Conservation (phyloP, 1,284 basidiomycete genomes). For the Neonothopanus nambi region DNA sequence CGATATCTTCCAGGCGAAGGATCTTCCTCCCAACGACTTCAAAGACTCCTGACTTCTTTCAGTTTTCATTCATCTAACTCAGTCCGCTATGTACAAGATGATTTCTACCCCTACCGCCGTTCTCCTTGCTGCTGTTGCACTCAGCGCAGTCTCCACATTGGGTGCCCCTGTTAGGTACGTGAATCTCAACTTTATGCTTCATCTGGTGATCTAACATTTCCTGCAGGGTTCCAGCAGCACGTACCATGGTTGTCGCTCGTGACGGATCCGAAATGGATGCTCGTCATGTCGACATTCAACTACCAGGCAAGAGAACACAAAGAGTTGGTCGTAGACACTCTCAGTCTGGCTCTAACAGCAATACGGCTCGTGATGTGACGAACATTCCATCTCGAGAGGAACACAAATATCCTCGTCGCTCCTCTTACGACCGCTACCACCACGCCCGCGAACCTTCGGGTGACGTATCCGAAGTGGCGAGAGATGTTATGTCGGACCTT, state of each 20-base stretch:
- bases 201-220: neutral
- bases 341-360: neutral
- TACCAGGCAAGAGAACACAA: neutral
- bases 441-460: neutral
- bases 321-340: neutral
- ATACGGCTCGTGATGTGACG: too few relatives aligned
- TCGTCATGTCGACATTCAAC: neutral
- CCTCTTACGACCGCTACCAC: neutral
- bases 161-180: constrained; percentile 8
- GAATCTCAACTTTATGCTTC: neutral
- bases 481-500: neutral
- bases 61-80: neutral
- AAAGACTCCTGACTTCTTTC: constrained; percentile 1
- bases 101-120: constrained; percentile 8
- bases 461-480: neutral
- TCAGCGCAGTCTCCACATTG: constrained; percentile 5
- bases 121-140: constrained; percentile 6
- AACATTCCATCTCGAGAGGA: neutral
- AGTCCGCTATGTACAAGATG: constrained; percentile 11
- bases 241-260: constrained; percentile 1
- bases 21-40: constrained; percentile 10
- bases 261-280: neutral
- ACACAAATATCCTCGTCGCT: neutral
- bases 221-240: neutral
- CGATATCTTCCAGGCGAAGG: constrained; percentile 10